These are phyloP conservation scores for Talaromyces sp. DNA, from an alignment of 2,329 filamentous ascomycete species.

Conservation along the genomic window DNA sequence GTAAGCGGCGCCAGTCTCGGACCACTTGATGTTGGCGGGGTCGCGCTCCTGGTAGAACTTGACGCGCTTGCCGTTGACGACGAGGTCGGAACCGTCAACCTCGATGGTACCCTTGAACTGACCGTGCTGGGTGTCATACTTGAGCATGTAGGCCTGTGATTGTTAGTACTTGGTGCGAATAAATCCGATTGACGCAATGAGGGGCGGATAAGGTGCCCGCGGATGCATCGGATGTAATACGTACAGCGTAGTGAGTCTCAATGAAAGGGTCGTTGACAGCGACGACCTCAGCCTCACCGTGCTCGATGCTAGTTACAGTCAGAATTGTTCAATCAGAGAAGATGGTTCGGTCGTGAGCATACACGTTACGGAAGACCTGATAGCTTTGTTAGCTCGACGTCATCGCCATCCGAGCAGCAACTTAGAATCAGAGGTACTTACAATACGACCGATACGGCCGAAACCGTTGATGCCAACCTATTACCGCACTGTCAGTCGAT, in stretches of 20 bases:
- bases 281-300: conserved; percentile 83
- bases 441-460: conserved; percentile 97
- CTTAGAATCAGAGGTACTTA: conserved; percentile 31
- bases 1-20: conserved; percentile 81
- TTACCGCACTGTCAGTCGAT: conserved; percentile 22
- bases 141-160: conserved; percentile 92
- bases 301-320: conserved; percentile 61
- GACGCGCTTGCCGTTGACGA: conserved; percentile 91
- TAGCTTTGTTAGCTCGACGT: conserved; percentile 25
- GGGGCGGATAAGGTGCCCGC: conserved; percentile 1
- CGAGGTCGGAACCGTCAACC: conserved; percentile 67
- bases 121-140: conserved; percentile 98
- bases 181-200: neutral
- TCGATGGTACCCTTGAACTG: conserved; percentile 89
- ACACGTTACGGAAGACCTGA: conserved; percentile 92
- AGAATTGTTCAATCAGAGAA: neutral
- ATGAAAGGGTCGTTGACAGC: conserved; percentile 99
- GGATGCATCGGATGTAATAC: conserved; percentile 40
- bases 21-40: conserved; percentile 86
- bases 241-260: conserved; percentile 92
- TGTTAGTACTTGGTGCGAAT: neutral
- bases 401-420: neutral
- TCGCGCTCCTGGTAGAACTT: conserved; percentile 93
- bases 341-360: conserved; percentile 36
- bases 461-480: conserved; percentile 99